A percentile compares a stretch with the other conserved stretches of the same genome.
phyloP scores from a whole-genome alignment of 495 filamentous ascomycete genomes.

The Corynascus novoguineensis region DNA sequence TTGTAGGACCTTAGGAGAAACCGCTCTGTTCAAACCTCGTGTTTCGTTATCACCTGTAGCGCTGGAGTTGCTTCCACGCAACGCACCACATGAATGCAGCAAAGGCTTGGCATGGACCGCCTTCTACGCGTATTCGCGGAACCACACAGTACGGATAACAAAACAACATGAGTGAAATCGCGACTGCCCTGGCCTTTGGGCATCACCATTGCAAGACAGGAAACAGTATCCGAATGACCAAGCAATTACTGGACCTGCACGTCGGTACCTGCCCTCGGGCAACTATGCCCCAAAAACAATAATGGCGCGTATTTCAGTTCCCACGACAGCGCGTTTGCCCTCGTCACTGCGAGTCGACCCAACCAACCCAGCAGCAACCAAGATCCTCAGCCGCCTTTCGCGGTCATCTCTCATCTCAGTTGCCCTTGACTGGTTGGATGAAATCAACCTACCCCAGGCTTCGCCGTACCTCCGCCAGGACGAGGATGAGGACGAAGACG shows the following conservation, averaged over 20 bases:
- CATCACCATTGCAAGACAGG: no score
- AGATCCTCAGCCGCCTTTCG: slow-evolving; percentile 61
- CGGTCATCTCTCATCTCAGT: slow-evolving; percentile 64
- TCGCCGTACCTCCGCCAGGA: slow-evolving; percentile 44
- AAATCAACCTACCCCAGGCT: slow-evolving; percentile 53
- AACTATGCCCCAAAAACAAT: no score
- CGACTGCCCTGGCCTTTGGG: no score
- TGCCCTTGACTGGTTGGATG: slow-evolving; percentile 66
- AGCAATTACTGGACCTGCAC: no score
- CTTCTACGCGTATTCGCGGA: background rate
- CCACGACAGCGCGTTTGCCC: slow-evolving; percentile 43
- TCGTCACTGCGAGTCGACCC: slow-evolving; percentile 56
- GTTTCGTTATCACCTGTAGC: no score
- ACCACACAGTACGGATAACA: background rate
- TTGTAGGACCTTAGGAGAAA: no score
- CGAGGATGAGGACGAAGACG: slow-evolving; percentile 36
- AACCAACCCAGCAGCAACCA: slow-evolving; percentile 56
- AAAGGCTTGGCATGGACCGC: background rate
- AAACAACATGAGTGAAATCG: background rate
- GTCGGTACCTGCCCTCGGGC: no score
- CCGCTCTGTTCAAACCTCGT: no score
- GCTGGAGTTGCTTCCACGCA: no score
- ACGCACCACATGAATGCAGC: no score
- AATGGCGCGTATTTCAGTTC: slow-evolving; percentile 43
- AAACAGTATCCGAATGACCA: no score